Evolutionary conservation across 192 early-diverging fungal species (phyloP).

Genomic region (Gryganskiella cystojenkinii): DNA sequence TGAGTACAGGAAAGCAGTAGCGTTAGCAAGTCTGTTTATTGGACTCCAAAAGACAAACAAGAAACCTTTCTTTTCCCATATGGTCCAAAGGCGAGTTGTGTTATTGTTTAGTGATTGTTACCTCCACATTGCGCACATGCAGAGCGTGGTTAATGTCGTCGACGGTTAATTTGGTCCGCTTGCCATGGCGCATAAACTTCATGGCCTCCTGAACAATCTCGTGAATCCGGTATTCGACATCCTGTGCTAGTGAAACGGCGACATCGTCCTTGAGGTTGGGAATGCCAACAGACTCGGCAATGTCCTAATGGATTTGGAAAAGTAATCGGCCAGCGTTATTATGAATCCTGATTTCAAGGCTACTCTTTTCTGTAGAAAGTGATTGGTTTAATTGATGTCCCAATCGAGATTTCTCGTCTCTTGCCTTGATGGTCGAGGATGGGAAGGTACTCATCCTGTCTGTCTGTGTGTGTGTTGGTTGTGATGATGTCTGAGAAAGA

Average conservation of each 20-base stretch:
- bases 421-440: slow-evolving; percentile 50
- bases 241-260: slow-evolving; percentile 83
- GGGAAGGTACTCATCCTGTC: slow-evolving; percentile 53
- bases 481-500: not conserved
- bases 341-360: not conserved
- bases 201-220: slow-evolving; percentile 93
- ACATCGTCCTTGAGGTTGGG: slow-evolving; percentile 89
- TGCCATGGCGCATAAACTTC: slow-evolving; percentile 98
- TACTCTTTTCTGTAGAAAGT: not conserved
- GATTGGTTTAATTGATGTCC: not conserved
- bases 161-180: slow-evolving; percentile 80
- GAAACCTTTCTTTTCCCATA: slow-evolving; percentile 2
- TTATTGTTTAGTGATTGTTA: slow-evolving; percentile 31
- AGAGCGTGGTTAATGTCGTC: slow-evolving; percentile 94
- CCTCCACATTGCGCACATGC: slow-evolving; percentile 91
- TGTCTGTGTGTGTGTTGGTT: not conserved
- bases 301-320: slow-evolving; percentile 60
- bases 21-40: not conserved
- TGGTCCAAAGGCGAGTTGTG: not conserved
- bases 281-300: slow-evolving; percentile 88
- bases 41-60: not conserved
- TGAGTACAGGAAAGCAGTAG: not conserved
- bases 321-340: not conserved
- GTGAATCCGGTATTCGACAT: slow-evolving; percentile 95
- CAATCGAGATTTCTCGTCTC: too few relatives aligned